A percentile compares a stretch with the other conserved stretches of the same genome.
phyloP scores from a whole-genome alignment of 495 filamentous ascomycete species.

The Hyaloscypha hepaticicola region DNA sequence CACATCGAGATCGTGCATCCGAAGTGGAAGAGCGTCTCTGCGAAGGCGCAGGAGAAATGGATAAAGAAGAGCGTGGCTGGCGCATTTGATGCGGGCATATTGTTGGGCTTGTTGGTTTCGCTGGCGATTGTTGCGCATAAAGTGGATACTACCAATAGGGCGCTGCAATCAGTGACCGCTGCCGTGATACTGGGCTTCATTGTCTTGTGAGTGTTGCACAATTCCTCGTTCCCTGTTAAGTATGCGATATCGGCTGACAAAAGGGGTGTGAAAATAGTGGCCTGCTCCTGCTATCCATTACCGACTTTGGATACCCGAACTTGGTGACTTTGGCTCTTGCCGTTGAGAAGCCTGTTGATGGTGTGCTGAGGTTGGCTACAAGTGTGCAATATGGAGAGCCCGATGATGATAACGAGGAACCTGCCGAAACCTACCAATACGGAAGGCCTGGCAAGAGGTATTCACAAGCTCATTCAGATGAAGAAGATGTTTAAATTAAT shows the following conservation, averaged over 20 bases:
- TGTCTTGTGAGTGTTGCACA: slow-evolving; percentile 18
- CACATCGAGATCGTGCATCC: slow-evolving; percentile 24
- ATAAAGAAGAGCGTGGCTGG: slow-evolving; percentile 11
- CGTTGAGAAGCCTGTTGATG: slow-evolving; percentile 13
- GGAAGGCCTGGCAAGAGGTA: background rate
- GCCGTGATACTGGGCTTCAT: slow-evolving; percentile 24
- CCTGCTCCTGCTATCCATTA: slow-evolving; percentile 13
- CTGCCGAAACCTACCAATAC: background rate
- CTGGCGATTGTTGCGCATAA: slow-evolving; percentile 8
- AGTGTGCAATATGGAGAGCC: slow-evolving; percentile 17
- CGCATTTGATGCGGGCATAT: slow-evolving; percentile 13
- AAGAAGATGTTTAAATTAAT: background rate
- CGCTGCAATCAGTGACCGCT: background rate
- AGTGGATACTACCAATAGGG: background rate
- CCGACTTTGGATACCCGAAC: slow-evolving; percentile 18
- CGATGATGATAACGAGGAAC: slow-evolving; percentile 10
- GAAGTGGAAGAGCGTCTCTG: slow-evolving; percentile 12
- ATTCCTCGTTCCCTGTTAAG: background rate
- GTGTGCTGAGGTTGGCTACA: slow-evolving; percentile 14
- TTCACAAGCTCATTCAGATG: background rate
- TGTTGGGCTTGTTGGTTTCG: slow-evolving; percentile 19
- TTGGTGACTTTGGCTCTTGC: slow-evolving; percentile 13
- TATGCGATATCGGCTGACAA: background rate
- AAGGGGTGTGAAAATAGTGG: slow-evolving; percentile 11
- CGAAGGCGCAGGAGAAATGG: slow-evolving; percentile 22